These are phyloP conservation scores for Paraphoma sp. DNA, from an alignment of 2,329 filamentous ascomycete species.

Conservation along the genomic window DNA sequence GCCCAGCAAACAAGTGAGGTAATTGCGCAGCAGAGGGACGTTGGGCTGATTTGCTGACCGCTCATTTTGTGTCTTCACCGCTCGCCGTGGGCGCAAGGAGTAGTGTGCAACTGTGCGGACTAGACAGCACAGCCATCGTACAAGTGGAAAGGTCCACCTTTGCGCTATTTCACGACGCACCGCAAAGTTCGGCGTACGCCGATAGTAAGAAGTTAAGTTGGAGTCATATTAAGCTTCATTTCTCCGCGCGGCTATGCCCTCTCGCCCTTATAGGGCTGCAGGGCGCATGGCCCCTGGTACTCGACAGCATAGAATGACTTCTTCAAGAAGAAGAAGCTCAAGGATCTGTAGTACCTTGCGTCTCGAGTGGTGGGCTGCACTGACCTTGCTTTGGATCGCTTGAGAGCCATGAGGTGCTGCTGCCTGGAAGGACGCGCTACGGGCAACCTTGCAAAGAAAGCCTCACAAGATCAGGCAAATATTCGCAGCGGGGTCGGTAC, in stretches of 20 bases:
- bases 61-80: neutral
- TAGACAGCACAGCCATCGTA: neutral
- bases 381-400: neutral
- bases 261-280: conserved; percentile 1
- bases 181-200: neutral
- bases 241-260: neutral
- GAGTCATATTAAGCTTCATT: neutral
- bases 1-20: too few relatives aligned
- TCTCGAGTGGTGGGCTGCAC: neutral
- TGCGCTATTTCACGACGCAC: neutral
- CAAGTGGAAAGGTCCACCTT: neutral
- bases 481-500: too few relatives aligned
- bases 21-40: neutral
- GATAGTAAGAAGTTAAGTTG: neutral
- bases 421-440: neutral
- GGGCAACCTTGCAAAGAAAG: neutral
- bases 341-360: neutral
- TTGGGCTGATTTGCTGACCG: neutral
- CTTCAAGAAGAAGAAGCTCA: neutral
- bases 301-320: neutral
- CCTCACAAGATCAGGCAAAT: neutral
- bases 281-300: neutral
- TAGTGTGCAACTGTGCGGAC: neutral
- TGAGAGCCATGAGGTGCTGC: neutral
- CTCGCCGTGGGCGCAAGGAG: neutral